Base-by-base conservation (phyloP, 2,329 filamentous ascomycete species). In the Epichloe festucae region DNA sequence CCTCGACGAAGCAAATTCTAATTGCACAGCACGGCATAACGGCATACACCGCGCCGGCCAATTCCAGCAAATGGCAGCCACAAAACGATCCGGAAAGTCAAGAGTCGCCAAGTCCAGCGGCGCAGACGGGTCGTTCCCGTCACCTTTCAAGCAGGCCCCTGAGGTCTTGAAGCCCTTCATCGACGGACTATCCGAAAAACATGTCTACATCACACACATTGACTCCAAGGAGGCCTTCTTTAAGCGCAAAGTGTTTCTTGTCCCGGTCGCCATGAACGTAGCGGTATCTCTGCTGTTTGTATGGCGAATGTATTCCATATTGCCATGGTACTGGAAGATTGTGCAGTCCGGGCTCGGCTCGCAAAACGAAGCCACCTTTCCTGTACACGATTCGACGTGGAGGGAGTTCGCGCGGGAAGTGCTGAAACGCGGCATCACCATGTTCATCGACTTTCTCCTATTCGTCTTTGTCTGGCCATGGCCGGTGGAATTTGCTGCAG, bases 121-220 rank as follows among this genome's bases (percentile, higher is more conserved):
- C 35, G 54, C 58, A 40, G 58, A 60, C 54, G 63, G 65, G 54
- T 62, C 65, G 4, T 73, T 73, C 7, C 82, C 82, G 0, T 65
- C 74, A 34, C 87, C 87, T 7, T 95, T 93, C 74, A 77, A 77
- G 58, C 73, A 73, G 53, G 80, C 81, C 79, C 79, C 87, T 1
- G 65, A 77, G 47, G 73, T 75, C 35, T 77, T 95, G 50, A 60
- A 74, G 48, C 76, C 82, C 11, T 84, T 95, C 64, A 75, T 86
- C 62, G 70, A 77, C 38, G 76, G 73, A 43, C 81, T 95, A 54
- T 77, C 81, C 53, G 73, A 77, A 52, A 70, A 77, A 52, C 81
- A 87, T 66, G 77, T 95, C 64, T 95, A 96, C 75, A 78, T 96
- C 61, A 76, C 85, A 34, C 89, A 95, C 71, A 73, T 95, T 67